A percentile compares a stretch with the other conserved stretches of the same genome.
Conservation (phyloP, 2,329 filamentous ascomycete species). For the Botrytis fabae region DNA sequence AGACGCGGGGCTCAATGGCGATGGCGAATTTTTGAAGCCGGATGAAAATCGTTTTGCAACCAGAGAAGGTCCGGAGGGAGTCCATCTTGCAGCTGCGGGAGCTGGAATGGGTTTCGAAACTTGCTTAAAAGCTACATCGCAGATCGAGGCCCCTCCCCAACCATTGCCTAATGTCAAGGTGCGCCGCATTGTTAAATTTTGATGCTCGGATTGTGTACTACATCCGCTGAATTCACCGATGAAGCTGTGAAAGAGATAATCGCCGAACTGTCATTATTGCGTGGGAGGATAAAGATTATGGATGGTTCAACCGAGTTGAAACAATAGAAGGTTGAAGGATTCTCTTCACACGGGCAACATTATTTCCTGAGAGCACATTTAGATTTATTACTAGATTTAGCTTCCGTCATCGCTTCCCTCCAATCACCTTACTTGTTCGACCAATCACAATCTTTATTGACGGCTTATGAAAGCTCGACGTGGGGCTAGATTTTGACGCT, state of each 20-base stretch:
- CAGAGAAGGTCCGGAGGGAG: conserved; percentile 14
- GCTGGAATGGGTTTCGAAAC: conserved; percentile 27
- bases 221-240: conserved; percentile 37
- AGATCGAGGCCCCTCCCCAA: conserved; percentile 31
- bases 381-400: conserved; percentile 3
- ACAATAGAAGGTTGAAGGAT: neutral
- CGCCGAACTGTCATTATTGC: conserved; percentile 36
- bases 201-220: conserved; percentile 25
- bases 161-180: conserved; percentile 30
- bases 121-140: conserved; percentile 34
- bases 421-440: neutral
- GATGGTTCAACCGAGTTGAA: neutral
- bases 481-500: conserved; percentile 10
- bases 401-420: conserved; percentile 23
- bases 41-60: conserved; percentile 28
- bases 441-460: neutral
- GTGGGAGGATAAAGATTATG: conserved; percentile 9
- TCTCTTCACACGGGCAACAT: neutral
- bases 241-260: conserved; percentile 28
- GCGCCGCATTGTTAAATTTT: conserved; percentile 35
- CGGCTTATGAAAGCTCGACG: conserved; percentile 5
- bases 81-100: conserved; percentile 24
- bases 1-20: conserved; percentile 22
- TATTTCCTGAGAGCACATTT: conserved; percentile 2
- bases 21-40: conserved; percentile 26